Evolutionary conservation across 2,329 filamentous ascomycete species (phyloP), one percentile per base, ranked within the genome.

Genomic region (Botrytis aclada): DNA sequence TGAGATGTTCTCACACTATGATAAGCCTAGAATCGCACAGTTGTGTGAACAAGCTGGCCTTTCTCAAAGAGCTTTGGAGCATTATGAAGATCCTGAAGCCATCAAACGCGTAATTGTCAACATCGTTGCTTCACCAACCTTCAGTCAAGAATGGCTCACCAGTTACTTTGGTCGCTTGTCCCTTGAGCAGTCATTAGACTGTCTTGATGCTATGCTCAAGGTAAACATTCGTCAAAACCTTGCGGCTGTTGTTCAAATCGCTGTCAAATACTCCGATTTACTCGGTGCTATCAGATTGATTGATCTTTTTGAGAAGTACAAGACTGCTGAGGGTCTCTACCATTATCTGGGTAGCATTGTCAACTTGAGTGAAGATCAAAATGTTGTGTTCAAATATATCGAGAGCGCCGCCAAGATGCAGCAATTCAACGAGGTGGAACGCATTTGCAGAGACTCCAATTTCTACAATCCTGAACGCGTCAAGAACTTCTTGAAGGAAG

Each of bases 301-400:
- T 76, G 94, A 97, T 77, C 88, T 99, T 10, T 92, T 99, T 69
- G 96, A 99, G 85, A 98, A 97, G 86, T 97, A 98, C 85, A 95
- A 96, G 83, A 98, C 96, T 51, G 91, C 94, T 5, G 96, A 99
- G 83, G 96, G 96, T 82, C 90, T 99, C 7, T 99, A 96, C 88
- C 98, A 97, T 86, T 99, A 98, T 84, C 90, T 99, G 25, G 96
- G 96, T 75, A 97, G 95, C 82, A 97, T 99, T 78, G 95, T 99
- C 83, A 99, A 99, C 82, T 86, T 99, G 65, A 97, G 93, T 73
- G 94, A 98, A 82, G 96, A 98, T 79, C 88, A 92, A 34, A 96
- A 99, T 81, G 96, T 99, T 43, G 93, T 96, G 81, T 99, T 98
- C 90, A 99, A 99, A 87, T 99, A 99, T 83, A 97, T 99, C 74